phyloP scores from a whole-genome alignment of 345 rosid species.

The Salix arbutifolia region DNA sequence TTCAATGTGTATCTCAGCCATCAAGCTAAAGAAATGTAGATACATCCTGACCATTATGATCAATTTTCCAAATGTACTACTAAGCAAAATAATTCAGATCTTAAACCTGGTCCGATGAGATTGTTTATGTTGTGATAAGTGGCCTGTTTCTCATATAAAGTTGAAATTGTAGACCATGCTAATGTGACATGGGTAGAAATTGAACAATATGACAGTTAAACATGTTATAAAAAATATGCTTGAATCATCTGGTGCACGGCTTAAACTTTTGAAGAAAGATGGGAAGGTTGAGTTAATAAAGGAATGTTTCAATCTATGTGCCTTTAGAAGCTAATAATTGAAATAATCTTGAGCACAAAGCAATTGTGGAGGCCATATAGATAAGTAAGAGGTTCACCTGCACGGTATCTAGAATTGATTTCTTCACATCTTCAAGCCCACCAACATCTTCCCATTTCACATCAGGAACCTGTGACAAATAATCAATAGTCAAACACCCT shows the following conservation, averaged over 20 bases:
- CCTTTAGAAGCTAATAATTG: neutral
- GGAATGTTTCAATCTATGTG: neutral
- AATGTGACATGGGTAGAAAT: neutral
- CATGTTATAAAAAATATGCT: neutral
- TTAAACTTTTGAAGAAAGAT: neutral
- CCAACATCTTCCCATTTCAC: slow-evolving; percentile 99
- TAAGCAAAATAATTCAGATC: neutral
- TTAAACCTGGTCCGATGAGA: neutral
- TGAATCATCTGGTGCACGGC: neutral
- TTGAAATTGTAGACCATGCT: neutral
- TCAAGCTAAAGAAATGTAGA: too few relatives aligned
- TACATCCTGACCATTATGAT: neutral
- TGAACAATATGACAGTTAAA: neutral
- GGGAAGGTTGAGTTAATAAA: neutral
- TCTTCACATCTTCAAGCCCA: slow-evolving; percentile 95
- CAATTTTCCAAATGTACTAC: neutral
- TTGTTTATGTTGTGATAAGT: neutral
- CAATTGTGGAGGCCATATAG: neutral
- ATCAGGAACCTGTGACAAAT: slow-evolving; percentile 60
- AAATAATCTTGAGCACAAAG: neutral
- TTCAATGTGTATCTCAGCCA: neutral
- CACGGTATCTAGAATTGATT: slow-evolving; percentile 90
- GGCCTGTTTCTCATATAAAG: neutral
- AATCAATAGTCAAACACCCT: slow-evolving; percentile 11
- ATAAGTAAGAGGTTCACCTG: slow-evolving; percentile 42